Evolutionary conservation across 2,329 filamentous ascomycete genomes (phyloP), one percentile per base, ranked within the genome.

Genomic region (Karstenula rhodostoma): DNA sequence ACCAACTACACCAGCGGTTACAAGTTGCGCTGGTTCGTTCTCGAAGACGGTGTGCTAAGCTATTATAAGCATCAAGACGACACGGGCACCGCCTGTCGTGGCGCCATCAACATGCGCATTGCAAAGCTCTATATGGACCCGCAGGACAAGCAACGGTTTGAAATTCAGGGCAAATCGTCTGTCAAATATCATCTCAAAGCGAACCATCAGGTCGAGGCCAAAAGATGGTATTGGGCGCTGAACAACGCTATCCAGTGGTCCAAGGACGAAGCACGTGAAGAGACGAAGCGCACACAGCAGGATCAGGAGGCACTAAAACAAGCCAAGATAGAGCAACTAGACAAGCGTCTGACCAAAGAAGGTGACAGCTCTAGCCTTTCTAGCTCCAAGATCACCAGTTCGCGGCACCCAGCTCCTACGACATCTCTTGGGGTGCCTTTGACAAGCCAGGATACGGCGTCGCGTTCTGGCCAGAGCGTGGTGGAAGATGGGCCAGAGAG

Each of bases 41-140:
- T 99, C 9, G 95, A 99, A 76, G 95, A 99, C 75, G 95, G 95
- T 13, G 94, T 99, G 13, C 80, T 99, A 67, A 98, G 95, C 79
- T 99, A 99, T 81, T 99, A 98, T 83, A 99, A 99, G 80, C 93
- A 98, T 77, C 95, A 99, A 80, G 95, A 99, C 75, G 95, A 99
- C 76, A 92, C 93, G 33, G 95, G 94, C 25, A 96, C 93, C 55
- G 95, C 95, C 58, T 99, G 95, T 77, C 93, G 95, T 63, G 95
- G 95, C 60, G 95, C 95, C 55, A 99, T 99, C 80, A 98, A 98
- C 77, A 99, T 99, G 94, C 91, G 90, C 62, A 99, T 99, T 68
- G 95, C 95, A 25, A 90, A 89, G 73, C 85, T 99, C 32, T 90
- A 94, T 79, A 98, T 99, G 94, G 96, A 96, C 73, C 86, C 94